Percentiles rank a stretch among this genome's conserved stretches.
Evolutionary conservation across 345 rosid genomes (phyloP).

Genomic region (Populus euphratica): DNA sequence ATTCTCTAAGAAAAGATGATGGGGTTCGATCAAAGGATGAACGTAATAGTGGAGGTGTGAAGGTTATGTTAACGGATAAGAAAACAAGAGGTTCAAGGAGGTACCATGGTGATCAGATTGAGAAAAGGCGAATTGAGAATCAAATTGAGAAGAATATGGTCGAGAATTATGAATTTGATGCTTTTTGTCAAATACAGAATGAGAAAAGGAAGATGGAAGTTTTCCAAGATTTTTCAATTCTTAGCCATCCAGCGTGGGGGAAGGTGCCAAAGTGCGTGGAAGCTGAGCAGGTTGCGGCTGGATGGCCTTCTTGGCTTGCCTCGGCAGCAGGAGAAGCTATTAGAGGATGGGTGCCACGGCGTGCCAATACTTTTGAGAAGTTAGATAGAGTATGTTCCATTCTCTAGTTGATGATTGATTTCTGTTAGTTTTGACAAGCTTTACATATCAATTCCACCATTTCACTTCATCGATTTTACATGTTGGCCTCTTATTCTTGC

Average conservation of each 20-base stretch:
- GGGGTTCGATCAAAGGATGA: slow-evolving; percentile 36
- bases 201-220: slow-evolving; percentile 27
- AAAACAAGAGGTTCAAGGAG: slow-evolving; percentile 47
- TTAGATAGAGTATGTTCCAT: slow-evolving; percentile 59
- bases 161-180: slow-evolving; percentile 13
- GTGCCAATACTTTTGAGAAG: slow-evolving; percentile 69
- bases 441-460: background rate
- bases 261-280: slow-evolving; percentile 43
- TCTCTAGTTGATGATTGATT: slow-evolving; percentile 13
- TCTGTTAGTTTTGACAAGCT: background rate
- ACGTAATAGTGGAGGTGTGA: slow-evolving; percentile 43
- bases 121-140: slow-evolving; percentile 30
- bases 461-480: background rate
- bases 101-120: slow-evolving; percentile 44
- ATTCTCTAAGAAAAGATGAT: slow-evolving; percentile 62
- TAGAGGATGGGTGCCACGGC: slow-evolving; percentile 75
- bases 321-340: slow-evolving; percentile 76
- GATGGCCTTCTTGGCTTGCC: slow-evolving; percentile 97
- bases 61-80: slow-evolving; percentile 51
- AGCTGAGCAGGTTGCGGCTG: slow-evolving; percentile 60
- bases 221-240: slow-evolving; percentile 22
- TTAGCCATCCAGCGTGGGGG: slow-evolving; percentile 32
- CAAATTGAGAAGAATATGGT: slow-evolving; percentile 25
- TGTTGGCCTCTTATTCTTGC: slow-evolving; percentile 29
- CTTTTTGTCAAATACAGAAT: background rate